These are phyloP conservation scores for Pseudogymnoascus destructans DNA, from an alignment of 2,329 filamentous ascomycete species.

Conservation along the genomic window DNA sequence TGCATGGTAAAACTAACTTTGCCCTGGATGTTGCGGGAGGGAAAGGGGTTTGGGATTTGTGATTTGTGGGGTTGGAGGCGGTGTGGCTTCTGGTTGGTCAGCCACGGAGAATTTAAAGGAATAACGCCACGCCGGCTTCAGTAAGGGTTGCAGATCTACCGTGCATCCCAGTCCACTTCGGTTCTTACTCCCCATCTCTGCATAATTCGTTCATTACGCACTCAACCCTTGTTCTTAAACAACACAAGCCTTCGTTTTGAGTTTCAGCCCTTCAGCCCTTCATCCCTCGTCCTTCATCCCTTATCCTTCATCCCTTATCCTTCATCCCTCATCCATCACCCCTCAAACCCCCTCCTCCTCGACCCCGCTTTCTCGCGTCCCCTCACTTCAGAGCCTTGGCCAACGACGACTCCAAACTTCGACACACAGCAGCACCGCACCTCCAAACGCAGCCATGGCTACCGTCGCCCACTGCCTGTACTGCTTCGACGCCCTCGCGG, in stretches of 20 bases:
- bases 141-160: background rate
- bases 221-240: background rate
- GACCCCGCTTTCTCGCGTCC: background rate
- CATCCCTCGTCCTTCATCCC: background rate
- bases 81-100: background rate
- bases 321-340: background rate
- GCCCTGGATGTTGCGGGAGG: background rate
- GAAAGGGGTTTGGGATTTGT: background rate
- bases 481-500: constrained; percentile 79
- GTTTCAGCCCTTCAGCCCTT: background rate
- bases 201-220: background rate
- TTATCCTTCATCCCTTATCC: background rate
- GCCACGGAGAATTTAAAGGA: background rate
- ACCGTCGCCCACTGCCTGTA: constrained; percentile 74
- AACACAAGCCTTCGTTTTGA: background rate
- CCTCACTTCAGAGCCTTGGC: background rate
- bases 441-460: constrained; percentile 48
- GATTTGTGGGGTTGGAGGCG: background rate
- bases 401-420: background rate
- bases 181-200: background rate
- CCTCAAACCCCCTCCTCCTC: background rate
- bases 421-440: background rate
- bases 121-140: background rate
- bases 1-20: background rate
- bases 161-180: background rate